Evolutionary conservation across 805 yeast species (phyloP).

Genomic region (Hanseniaspora singularis): DNA sequence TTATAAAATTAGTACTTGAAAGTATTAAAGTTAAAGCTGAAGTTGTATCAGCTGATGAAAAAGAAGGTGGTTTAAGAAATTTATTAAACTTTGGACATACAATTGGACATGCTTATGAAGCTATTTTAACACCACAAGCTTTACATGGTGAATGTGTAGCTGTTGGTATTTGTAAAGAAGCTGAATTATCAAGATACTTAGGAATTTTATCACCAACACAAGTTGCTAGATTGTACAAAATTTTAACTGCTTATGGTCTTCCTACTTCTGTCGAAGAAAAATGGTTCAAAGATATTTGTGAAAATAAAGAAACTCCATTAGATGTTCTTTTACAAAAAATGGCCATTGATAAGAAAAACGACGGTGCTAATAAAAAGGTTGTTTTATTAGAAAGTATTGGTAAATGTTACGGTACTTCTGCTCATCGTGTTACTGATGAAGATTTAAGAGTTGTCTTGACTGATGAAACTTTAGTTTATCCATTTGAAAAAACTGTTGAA

Average conservation of each 20-base stretch:
- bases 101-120: slow-evolving; percentile 96
- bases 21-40: slow-evolving; percentile 85
- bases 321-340: slow-evolving; percentile 64
- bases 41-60: slow-evolving; percentile 87
- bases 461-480: slow-evolving; percentile 61
- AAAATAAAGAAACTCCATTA: slow-evolving; percentile 61
- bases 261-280: slow-evolving; percentile 72
- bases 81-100: slow-evolving; percentile 91
- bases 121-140: slow-evolving; percentile 91
- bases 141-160: slow-evolving; percentile 98
- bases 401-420: slow-evolving; percentile 74
- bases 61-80: slow-evolving; percentile 89
- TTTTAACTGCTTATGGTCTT: slow-evolving; percentile 72
- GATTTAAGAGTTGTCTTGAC: slow-evolving; percentile 73
- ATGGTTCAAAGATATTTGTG: slow-evolving; percentile 54
- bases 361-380: slow-evolving; percentile 78
- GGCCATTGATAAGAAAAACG: slow-evolving; percentile 95
- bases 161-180: slow-evolving; percentile 89
- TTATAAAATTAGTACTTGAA: slow-evolving; percentile 67
- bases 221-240: slow-evolving; percentile 76
- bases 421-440: slow-evolving; percentile 69
- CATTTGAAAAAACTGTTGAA: slow-evolving; percentile 33
- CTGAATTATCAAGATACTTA: slow-evolving; percentile 84
- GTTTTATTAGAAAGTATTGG: slow-evolving; percentile 80
- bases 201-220: slow-evolving; percentile 87